Conservation (phyloP, 176 grass and related monocot genomes). For the Rhipidocladum racemiflorum region DNA sequence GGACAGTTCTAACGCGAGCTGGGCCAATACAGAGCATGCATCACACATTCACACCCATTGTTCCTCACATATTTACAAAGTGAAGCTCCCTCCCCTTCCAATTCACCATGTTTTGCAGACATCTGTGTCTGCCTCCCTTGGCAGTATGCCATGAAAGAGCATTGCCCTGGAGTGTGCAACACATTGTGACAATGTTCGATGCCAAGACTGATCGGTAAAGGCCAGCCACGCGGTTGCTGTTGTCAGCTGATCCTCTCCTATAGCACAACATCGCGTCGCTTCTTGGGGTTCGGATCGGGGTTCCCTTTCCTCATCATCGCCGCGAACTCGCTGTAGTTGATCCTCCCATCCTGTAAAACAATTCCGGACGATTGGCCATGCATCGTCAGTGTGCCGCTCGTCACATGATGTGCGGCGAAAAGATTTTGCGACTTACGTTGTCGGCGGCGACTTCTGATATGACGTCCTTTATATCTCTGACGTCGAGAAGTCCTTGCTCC, state of each 20-base stretch:
- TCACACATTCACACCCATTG: not conserved
- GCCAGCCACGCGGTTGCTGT: not conserved
- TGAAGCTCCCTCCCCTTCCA: not conserved
- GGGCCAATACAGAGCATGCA: not conserved
- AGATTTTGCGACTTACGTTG: constrained; percentile 53
- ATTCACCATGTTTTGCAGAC: not conserved
- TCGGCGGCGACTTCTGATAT: constrained; percentile 77
- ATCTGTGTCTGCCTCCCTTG: not conserved
- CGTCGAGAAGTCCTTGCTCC: constrained; percentile 75
- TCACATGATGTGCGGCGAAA: not conserved
- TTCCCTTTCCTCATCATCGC: constrained; percentile 88
- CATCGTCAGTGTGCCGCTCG: not conserved
- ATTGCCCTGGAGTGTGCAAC: not conserved
- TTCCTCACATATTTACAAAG: not conserved
- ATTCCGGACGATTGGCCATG: not conserved
- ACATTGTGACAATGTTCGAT: not conserved
- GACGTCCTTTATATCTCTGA: constrained; percentile 80
- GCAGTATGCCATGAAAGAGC: not conserved
- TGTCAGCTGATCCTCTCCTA: constrained; percentile 25
- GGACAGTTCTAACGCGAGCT: constrained; percentile 17
- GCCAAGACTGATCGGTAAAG: not conserved
- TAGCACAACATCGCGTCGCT: constrained; percentile 72
- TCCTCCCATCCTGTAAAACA: constrained; percentile 66
- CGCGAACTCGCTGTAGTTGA: constrained; percentile 76
- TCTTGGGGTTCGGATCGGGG: constrained; percentile 69